phyloP scores from a whole-genome alignment of 352 stramenopile genomes.

The Hyaloperonospora brassicae region DNA sequence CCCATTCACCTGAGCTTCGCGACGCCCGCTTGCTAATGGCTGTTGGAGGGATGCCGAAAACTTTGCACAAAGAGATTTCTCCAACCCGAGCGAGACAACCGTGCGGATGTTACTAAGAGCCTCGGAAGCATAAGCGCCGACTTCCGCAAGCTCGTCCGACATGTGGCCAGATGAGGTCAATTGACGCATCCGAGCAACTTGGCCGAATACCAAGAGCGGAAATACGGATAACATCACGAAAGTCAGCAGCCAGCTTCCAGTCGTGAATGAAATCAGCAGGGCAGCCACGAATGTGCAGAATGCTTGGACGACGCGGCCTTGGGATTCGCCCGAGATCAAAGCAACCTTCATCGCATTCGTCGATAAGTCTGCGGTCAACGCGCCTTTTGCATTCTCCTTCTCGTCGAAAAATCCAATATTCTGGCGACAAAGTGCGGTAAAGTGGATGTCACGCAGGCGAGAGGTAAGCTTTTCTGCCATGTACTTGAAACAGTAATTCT shows the following conservation, averaged over 20 bases:
- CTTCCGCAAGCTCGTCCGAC: slow-evolving; percentile 23
- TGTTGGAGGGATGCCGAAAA: slow-evolving; percentile 24
- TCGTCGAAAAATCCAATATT: slow-evolving; percentile 69
- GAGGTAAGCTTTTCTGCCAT: slow-evolving; percentile 47
- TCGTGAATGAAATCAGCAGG: slow-evolving; percentile 49
- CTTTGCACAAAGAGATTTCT: slow-evolving; percentile 16
- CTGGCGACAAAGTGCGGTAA: slow-evolving; percentile 34
- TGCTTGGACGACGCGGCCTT: slow-evolving; percentile 39
- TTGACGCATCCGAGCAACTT: slow-evolving; percentile 30
- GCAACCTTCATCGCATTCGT: slow-evolving; percentile 43
- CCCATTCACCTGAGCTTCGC: slow-evolving; percentile 36
- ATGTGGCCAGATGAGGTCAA: slow-evolving; percentile 20
- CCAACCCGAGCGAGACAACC: slow-evolving; percentile 32
- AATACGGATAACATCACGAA: slow-evolving; percentile 57
- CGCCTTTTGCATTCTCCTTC: slow-evolving; percentile 43
- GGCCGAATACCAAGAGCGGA: slow-evolving; percentile 46
- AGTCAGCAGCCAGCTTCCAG: slow-evolving; percentile 60
- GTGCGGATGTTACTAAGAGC: slow-evolving; percentile 46
- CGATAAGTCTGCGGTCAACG: slow-evolving; percentile 54
- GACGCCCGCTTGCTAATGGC: slow-evolving; percentile 22
- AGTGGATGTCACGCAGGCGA: slow-evolving; percentile 40
- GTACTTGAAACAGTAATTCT: slow-evolving; percentile 42
- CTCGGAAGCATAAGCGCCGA: slow-evolving; percentile 40
- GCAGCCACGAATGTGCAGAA: slow-evolving; percentile 30
- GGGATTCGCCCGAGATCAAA: slow-evolving; percentile 33